Evolutionary conservation across 805 yeast species (phyloP), one percentile per base, ranked within the genome.

Genomic region (Barnettozyma californica): DNA sequence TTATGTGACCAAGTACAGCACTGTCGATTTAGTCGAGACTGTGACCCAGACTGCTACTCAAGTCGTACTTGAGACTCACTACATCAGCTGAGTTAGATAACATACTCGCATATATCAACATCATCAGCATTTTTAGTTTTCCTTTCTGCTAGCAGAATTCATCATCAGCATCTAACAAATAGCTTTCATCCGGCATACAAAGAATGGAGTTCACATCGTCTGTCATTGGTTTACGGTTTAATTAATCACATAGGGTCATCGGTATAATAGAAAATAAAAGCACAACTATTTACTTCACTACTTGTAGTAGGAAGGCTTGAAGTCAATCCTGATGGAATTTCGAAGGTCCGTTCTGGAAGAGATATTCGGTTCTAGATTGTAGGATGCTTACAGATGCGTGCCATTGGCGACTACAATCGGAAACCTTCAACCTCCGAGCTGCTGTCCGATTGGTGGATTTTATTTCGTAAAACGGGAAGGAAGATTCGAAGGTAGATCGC

Each of bases 21-120:
- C 64, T 13, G 50, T 60, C 41, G 63, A 60, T 33, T 49, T 58
- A 29, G 57, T 59, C 35, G 53, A 60, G 45, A 51, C 54, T 6
- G 60, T 53, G 16, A 58, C 64, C 14, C 49, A 51, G 33, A 60
- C 64, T 5, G 27, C 53, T 19, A 55, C 62, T 8, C 53, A 55
- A 34, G 46, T 58, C 18, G 62, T 59, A 27, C 54, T 50, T 31
- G 63, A 59, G 45, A 60, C 64, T 26, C 55, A 54, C 23, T 60
- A 59, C 45, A 54, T 59, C 29, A 27, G 10, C 43, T 40, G 25
- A 40, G 34, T 9, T 7, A 16, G n/a, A 37, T 37, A n/a, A 19
- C 8, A n/a, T 4, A 25, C 3, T 40, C 26, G 43, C 43, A 40
- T 35, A 34, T 34, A 7, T 8, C 5, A 21, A 31, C 4, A 35